Conservation (phyloP, 345 rosid species). For the Turritis glabra region DNA sequence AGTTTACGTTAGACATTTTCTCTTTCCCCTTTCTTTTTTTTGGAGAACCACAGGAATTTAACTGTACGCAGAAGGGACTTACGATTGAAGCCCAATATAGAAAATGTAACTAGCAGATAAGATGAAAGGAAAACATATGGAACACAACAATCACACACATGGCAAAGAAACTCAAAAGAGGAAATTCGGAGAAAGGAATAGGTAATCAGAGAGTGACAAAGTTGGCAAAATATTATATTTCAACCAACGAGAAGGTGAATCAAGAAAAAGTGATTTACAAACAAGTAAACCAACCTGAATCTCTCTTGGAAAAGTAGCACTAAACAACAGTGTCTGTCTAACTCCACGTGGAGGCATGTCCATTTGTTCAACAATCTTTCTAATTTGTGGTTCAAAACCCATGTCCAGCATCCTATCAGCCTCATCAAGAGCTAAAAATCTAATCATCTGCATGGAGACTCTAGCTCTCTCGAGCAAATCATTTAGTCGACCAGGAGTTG, state of each 20-base stretch:
- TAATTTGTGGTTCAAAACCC: conserved; percentile 99
- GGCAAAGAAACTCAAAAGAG: not conserved
- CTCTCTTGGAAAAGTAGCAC: conserved; percentile 97
- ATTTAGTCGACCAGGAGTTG: conserved; percentile 97
- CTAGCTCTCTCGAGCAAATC: conserved; percentile 95
- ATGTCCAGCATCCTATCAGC: conserved; percentile 99
- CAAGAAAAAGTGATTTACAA: conserved; percentile 10
- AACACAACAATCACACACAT: conserved; percentile 12
- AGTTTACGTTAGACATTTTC: not conserved
- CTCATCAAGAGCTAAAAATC: conserved; percentile 90
- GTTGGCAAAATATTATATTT: conserved; percentile 4
- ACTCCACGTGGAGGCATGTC: conserved; percentile 92
- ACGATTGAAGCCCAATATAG: not conserved
- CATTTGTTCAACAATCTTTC: conserved; percentile 94
- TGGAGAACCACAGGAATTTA: not conserved
- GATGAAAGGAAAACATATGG: not conserved
- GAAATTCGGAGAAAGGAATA: not conserved
- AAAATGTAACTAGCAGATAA: conserved; percentile 1
- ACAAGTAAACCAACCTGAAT: conserved; percentile 66
- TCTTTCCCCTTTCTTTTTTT: not conserved
- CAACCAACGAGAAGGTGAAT: conserved; percentile 6
- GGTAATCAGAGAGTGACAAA: not conserved
- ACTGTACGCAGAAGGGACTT: not conserved
- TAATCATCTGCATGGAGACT: conserved; percentile 91
- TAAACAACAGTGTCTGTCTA: conserved; percentile 92